Percentiles rank a stretch among this genome's conserved stretches.
phyloP scores from a whole-genome alignment of 768 basidiomycete species.

The Lentinula lateritia region DNA sequence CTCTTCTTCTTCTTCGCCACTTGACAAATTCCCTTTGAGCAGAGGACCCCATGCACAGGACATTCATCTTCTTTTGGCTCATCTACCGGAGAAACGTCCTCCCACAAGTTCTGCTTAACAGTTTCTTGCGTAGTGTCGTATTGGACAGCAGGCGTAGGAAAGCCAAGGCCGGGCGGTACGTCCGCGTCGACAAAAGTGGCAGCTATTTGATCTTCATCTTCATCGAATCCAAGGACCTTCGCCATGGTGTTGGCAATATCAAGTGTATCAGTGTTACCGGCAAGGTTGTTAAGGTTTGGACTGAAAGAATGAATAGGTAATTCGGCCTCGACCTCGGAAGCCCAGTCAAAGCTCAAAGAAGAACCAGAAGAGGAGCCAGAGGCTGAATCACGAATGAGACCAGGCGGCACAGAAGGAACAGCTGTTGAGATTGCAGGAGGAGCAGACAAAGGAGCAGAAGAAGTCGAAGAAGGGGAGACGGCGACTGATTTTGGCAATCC shows the following conservation, averaged over 20 bases:
- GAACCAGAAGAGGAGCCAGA: not conserved
- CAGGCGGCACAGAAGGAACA: not conserved
- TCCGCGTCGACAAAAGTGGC: not conserved
- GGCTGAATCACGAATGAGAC: not conserved
- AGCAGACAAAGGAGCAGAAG: not conserved
- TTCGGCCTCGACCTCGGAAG: not conserved
- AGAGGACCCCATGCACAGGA: not conserved
- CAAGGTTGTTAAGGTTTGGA: not conserved
- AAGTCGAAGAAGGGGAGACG: not conserved
- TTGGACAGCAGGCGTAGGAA: not conserved
- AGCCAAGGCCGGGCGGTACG: not conserved
- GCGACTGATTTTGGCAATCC: not conserved
- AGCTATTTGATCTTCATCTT: not conserved
- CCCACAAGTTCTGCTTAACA: conserved; percentile 1
- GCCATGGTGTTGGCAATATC: not conserved
- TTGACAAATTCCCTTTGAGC: conserved; percentile 3
- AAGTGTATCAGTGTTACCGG: not conserved
- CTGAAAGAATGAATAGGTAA: not conserved
- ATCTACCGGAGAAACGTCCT: not conserved
- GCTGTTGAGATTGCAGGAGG: not conserved
- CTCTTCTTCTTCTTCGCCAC: not conserved
- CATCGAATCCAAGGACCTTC: not conserved
- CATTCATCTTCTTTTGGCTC: not conserved
- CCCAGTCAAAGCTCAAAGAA: not conserved
- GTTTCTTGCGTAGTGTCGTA: not conserved